These are phyloP conservation scores for Parachaetomium inaequale DNA, from an alignment of 495 filamentous ascomycete species.

Conservation along the genomic window DNA sequence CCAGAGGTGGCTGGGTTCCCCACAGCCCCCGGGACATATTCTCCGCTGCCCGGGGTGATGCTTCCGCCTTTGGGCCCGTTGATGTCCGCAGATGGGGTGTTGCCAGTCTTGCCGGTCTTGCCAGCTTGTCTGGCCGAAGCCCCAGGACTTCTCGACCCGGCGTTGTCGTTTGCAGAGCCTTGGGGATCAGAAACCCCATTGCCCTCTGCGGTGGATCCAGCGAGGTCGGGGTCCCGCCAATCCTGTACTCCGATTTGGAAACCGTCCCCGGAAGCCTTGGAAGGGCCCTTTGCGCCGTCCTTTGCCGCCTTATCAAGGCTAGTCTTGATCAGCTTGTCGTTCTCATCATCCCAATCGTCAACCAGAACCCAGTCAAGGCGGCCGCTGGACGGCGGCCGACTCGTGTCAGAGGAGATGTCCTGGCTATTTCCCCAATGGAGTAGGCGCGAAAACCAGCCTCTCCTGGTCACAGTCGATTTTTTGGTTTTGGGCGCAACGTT, in stretches of 20 bases:
- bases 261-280: conserved; percentile 51
- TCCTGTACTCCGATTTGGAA: conserved; percentile 93
- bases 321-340: conserved; percentile 34
- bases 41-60: conserved; percentile 56
- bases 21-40: conserved; percentile 50
- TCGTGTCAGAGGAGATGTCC: conserved; percentile 48
- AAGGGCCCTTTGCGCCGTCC: conserved; percentile 18
- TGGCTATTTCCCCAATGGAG: conserved; percentile 45
- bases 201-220: conserved; percentile 35
- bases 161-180: conserved; percentile 11
- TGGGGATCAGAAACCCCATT: conserved; percentile 16
- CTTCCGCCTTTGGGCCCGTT: conserved; percentile 3
- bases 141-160: background rate
- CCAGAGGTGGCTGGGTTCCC: conserved; percentile 26
- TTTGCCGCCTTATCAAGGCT: conserved; percentile 33
- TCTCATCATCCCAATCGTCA: conserved; percentile 63
- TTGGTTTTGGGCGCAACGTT: conserved; percentile 7
- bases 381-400: conserved; percentile 77
- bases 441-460: conserved; percentile 56
- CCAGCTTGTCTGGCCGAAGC: background rate
- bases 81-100: background rate
- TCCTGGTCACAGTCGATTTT: conserved; percentile 11
- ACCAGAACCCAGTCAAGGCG: conserved; percentile 61
- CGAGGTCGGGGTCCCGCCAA: conserved; percentile 83
- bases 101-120: background rate